Percentiles rank a stretch among this genome's conserved stretches.
phyloP scores from a whole-genome alignment of 2,329 filamentous ascomycete genomes.

The Sarocladium kiliense region DNA sequence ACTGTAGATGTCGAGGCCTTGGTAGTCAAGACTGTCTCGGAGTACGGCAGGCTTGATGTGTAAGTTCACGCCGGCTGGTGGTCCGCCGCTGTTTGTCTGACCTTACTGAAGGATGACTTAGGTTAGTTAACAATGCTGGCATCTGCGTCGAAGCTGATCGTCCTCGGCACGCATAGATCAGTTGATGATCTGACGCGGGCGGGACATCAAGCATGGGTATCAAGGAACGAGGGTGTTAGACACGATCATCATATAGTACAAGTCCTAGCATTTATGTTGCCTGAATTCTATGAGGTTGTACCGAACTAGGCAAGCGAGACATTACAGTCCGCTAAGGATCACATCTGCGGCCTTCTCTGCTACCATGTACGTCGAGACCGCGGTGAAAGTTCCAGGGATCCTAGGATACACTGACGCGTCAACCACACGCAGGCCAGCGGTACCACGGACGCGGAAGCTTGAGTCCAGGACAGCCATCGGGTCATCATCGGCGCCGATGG shows the following conservation, averaged over 20 bases:
- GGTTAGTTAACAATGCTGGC: background rate
- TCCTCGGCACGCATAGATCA: background rate
- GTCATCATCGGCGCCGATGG: constrained; percentile 25
- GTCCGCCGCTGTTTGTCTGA: background rate
- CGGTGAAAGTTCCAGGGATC: constrained; percentile 27
- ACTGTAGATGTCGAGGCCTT: constrained; percentile 28
- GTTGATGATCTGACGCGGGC: no score
- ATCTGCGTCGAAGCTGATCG: background rate
- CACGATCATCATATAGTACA: no score
- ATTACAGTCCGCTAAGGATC: constrained; percentile 17
- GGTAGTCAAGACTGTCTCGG: constrained; percentile 27
- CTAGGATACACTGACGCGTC: constrained; percentile 39
- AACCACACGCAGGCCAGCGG: constrained; percentile 38
- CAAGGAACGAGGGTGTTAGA: no score
- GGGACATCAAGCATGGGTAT: no score
- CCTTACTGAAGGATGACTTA: background rate
- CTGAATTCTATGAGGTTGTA: no score
- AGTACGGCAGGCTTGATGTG: constrained; percentile 37
- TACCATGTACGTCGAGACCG: constrained; percentile 25
- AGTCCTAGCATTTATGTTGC: no score
- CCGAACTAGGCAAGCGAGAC: no score
- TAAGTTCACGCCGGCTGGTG: constrained; percentile 17
- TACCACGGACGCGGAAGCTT: constrained; percentile 42
- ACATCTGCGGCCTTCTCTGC: constrained; percentile 28
- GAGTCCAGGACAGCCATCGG: constrained; percentile 39